Evolutionary conservation across 2,329 filamentous ascomycete genomes (phyloP), one percentile per base, ranked within the genome.

Genomic region (Fusarium pilosicola): DNA sequence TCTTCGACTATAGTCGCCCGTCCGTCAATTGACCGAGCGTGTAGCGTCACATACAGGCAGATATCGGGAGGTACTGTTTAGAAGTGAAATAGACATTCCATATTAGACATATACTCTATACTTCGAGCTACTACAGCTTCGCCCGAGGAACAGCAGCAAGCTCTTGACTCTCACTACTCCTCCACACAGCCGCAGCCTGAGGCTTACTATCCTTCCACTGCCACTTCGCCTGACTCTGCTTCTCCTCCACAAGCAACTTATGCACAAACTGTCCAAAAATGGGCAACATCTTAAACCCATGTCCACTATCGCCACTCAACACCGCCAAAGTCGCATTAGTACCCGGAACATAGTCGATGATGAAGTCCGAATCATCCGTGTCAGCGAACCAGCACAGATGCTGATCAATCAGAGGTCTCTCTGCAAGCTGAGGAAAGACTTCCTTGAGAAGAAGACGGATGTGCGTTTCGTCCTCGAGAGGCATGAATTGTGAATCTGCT

Each of bases 381-480:
- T 73, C 70, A 5, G 70, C 70, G 1, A 73, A 73, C 70, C 70
- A 73, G 13, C 70, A 73, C 1, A 73, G 36, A 48, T 73, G 70
- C 6, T 57, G 62, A 17, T 73, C 70, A 20, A 73, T 73, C 6
- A 73, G 3, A n/a, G 70, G 70, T 4, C 70, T 44, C 0, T 73
- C 57, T 0, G 70, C 62, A 0, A 74, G 15, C 3, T 74, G 70
- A 0, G 70, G 70, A 0, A 73, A 66, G 0, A 74, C 70, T 17
- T 73, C 70, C 4, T 24, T 55, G 6, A 73, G 51, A 6, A 73
- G 65, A 39, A 46, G 61, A 1, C 70, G 70, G 9, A 73, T 73
- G 5, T 74, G 20, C 0, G 49, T 46, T 28, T 73, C 70, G 24
- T 73, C 70, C 18, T 73, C 70, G 2, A 66, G 65, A 11, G 70